Evolutionary conservation across 495 filamentous ascomycete species (phyloP), one percentile per base, ranked within the genome.

Genomic region (Aspergillus asperescens): DNA sequence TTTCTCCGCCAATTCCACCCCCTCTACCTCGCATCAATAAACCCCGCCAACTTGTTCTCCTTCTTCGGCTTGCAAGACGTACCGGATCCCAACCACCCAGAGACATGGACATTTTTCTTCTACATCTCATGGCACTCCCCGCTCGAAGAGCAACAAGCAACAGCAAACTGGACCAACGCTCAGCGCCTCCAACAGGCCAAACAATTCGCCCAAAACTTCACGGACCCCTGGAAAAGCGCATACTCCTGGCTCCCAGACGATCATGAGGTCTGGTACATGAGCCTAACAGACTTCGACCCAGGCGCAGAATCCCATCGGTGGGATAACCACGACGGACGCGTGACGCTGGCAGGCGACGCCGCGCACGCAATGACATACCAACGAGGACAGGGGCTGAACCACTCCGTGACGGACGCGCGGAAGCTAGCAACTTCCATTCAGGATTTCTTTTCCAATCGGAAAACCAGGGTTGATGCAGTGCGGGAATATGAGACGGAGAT

Each of bases 281-380:
- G 56, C 15, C 51, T 64, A 8, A 63, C 62, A 2, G 51, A 63
- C 40, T 63, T 57, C 9, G 57, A 63, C 19, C 61, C 61, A 3
- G 39, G 57, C 2, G 39, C 28, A 1, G 16, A 43, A 6, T 48
- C 23, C 6, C 61, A 60, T 22, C 43, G 48, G 10, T 63, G 61
- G 61, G 68, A 78, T 48, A 73, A 66, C 45, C 64, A 64, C 35
- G 51, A 49, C 4, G 75, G 74, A 16, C 56, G 64, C 3, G 64
- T 79, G 1, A 77, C 75, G 7, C 60, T 79, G 37, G 74, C 68
- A 0, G 77, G 77, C 4, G 77, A 80, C 58, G 77, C 77, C 0
- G 76, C 74, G 7, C 77, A 79, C 64, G 57, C 73, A 0, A 76
- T 78, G 74, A 75, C 72, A 3, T 51, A 54, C 57, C 64, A 79